These are phyloP conservation scores for Colletotrichum horii DNA, from an alignment of 2,329 filamentous ascomycete genomes.

Conservation along the genomic window DNA sequence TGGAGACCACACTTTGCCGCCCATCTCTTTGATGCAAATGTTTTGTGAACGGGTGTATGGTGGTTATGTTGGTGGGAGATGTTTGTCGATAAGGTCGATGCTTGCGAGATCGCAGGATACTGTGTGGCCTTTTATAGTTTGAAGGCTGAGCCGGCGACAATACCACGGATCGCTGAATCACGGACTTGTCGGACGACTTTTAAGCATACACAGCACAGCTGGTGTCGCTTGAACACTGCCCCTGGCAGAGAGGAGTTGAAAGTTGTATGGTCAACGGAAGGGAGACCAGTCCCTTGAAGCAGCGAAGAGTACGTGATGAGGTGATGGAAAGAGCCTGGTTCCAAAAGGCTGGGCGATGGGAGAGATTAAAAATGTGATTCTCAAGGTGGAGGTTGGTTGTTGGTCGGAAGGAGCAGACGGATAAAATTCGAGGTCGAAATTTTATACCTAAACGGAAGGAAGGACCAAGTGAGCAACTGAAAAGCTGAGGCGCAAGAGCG, in stretches of 20 bases:
- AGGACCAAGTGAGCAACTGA: background rate
- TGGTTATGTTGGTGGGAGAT: background rate
- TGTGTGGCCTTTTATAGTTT: background rate
- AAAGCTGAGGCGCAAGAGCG: background rate
- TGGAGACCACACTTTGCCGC: conserved; percentile 53
- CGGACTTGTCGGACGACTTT: background rate
- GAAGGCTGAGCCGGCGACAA: background rate
- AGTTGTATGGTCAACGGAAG: background rate
- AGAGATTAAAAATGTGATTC: background rate
- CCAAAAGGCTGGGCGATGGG: background rate
- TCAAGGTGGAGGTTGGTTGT: background rate
- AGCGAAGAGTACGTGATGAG: background rate
- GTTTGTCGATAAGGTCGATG: background rate
- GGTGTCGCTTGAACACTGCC: background rate
- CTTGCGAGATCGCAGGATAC: background rate
- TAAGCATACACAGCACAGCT: background rate
- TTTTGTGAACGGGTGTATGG: background rate
- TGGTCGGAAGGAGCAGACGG: background rate
- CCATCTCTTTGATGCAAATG: conserved; percentile 46
- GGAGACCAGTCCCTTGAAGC: background rate
- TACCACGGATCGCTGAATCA: background rate
- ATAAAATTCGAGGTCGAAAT: background rate
- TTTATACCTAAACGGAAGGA: background rate
- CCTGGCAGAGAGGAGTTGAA: background rate
- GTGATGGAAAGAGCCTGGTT: background rate